These are phyloP conservation scores for Marchantia polymorpha DNA, from an alignment of 225 moss, liverwort and hornwort genomes.

Conservation along the genomic window DNA sequence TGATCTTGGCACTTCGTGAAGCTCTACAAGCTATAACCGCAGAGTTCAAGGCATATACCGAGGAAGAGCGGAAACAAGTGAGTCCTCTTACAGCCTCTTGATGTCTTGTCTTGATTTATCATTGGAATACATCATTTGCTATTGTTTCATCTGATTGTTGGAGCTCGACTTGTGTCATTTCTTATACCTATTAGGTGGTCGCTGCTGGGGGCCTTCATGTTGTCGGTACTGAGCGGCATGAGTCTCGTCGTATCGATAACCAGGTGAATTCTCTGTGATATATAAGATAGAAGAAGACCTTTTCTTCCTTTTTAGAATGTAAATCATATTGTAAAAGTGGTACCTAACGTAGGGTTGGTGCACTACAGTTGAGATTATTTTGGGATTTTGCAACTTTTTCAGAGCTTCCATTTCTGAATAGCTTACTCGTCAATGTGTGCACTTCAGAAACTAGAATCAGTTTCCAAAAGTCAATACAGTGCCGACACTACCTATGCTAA, in stretches of 20 bases:
- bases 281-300: no score
- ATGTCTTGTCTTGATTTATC: neutral
- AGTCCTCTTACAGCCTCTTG: neutral
- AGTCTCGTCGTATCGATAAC: conserved; percentile 95
- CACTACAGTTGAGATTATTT: no score
- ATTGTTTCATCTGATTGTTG: conserved; percentile 36
- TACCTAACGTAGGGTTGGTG: no score
- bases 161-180: neutral
- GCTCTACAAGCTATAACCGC: conserved; percentile 58
- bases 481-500: no score
- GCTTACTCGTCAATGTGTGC: no score
- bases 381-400: no score
- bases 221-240: conserved; percentile 94
- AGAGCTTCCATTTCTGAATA: no score
- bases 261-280: conserved; percentile 48
- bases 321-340: no score
- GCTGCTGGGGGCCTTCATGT: conserved; percentile 92
- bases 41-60: conserved; percentile 77
- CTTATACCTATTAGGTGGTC: conserved; percentile 51
- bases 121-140: neutral
- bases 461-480: no score
- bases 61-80: conserved; percentile 88
- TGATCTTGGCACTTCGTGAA: conserved; percentile 68
- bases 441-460: no score
- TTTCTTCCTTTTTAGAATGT: no score